Evolutionary conservation across 129 eudicot genomes (phyloP).

Genomic region (Pittosporum tobira): DNA sequence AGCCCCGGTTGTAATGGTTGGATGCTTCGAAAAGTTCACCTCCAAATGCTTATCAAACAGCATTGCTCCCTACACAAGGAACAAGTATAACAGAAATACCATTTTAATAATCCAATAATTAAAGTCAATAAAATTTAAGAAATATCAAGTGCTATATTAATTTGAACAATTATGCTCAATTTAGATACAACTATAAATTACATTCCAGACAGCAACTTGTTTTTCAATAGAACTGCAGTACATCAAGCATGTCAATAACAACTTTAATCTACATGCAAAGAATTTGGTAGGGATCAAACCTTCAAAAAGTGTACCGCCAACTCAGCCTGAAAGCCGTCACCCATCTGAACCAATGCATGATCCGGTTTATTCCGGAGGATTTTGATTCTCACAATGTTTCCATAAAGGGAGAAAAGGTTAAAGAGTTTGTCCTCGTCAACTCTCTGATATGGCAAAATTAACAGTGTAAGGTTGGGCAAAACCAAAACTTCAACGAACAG

Average conservation of each 20-base stretch:
- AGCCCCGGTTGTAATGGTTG: constrained; percentile 76
- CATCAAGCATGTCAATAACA: constrained; percentile 2
- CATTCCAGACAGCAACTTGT: neutral
- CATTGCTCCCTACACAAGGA: constrained; percentile 53
- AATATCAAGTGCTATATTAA: neutral
- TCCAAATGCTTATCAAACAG: constrained; percentile 84
- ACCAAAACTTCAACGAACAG: neutral
- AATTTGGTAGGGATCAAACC: constrained; percentile 25
- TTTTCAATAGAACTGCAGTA: neutral
- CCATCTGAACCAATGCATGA: constrained; percentile 95
- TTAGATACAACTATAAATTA: neutral
- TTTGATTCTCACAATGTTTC: constrained; percentile 85
- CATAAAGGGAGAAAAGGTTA: constrained; percentile 84
- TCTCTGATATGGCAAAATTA: constrained; percentile 32
- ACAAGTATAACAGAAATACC: neutral
- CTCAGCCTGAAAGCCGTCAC: constrained; percentile 96
- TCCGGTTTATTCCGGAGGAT: constrained; percentile 89
- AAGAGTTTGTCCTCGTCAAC: constrained; percentile 92
- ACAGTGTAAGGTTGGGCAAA: constrained; percentile 4
- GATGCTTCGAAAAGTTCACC: constrained; percentile 79
- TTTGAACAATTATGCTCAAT: too few species aligned
- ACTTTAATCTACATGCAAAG: neutral
- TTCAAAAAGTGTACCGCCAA: constrained; percentile 87
- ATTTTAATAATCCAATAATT: neutral
- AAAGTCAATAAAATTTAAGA: neutral